A percentile compares a stretch with the other conserved stretches of the same genome.
These are phyloP conservation scores for Xylaria sp. DNA, from an alignment of 2,329 filamentous ascomycete species.

Conservation along the genomic window DNA sequence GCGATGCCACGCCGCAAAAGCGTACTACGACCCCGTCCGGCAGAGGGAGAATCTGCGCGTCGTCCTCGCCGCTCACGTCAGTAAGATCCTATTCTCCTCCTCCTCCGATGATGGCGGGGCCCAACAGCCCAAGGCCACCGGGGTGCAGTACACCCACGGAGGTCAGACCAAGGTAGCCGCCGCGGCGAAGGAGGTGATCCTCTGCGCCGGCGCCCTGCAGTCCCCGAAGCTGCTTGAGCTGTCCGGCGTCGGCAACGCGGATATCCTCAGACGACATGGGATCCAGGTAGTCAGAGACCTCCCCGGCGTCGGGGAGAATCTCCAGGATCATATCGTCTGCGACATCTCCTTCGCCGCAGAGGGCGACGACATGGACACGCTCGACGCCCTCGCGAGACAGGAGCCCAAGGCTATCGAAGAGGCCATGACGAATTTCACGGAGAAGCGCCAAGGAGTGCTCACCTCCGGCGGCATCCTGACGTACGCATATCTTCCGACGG, in stretches of 20 bases:
- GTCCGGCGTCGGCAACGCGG: constrained; percentile 41
- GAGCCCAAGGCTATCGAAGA: constrained; percentile 18
- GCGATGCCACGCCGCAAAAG: constrained; percentile 26
- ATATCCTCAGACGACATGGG: constrained; percentile 19
- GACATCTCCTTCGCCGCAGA: constrained; percentile 20
- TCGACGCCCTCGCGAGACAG: constrained; percentile 25
- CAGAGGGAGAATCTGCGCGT: constrained; percentile 28
- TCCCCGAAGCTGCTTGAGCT: constrained; percentile 45
- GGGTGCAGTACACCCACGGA: constrained; percentile 23
- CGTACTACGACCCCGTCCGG: constrained; percentile 25
- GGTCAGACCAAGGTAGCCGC: neutral
- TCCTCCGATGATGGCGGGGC: no score
- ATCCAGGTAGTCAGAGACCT: constrained; percentile 22
- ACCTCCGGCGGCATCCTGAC: constrained; percentile 24
- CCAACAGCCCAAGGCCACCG: constrained; percentile 10
- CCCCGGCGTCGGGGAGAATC: constrained; percentile 32
- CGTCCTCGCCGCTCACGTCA: constrained; percentile 18
- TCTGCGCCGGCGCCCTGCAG: constrained; percentile 28
- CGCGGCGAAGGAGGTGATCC: constrained; percentile 32
- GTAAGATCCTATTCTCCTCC: constrained; percentile 29
- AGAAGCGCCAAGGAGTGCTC: constrained; percentile 20
- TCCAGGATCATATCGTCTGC: constrained; percentile 35
- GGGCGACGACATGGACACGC: constrained; percentile 24
- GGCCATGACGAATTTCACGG: constrained; percentile 20
- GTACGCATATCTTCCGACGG: constrained; percentile 29